These are phyloP conservation scores for Leccinum olivaceopallidum DNA, from an alignment of 768 basidiomycete genomes.

Conservation along the genomic window DNA sequence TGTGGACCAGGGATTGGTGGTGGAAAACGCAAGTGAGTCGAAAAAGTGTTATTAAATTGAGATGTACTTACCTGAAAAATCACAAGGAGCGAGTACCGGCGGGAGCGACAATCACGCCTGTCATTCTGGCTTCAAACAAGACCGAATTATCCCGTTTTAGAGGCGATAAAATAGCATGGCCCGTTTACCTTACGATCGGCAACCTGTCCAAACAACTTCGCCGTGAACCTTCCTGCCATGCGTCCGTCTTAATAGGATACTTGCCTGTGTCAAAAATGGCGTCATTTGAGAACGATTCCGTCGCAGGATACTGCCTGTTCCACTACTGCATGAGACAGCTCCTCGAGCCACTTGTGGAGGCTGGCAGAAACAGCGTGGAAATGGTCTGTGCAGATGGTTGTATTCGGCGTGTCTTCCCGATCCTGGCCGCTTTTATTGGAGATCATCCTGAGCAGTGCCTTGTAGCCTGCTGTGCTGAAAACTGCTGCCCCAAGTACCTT, in stretches of 20 bases:
- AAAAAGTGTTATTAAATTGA: neutral
- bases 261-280: too few species aligned
- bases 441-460: neutral
- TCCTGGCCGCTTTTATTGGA: neutral
- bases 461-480: neutral
- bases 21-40: neutral
- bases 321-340: too few species aligned
- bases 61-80: neutral
- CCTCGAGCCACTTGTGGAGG: neutral
- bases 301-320: too few species aligned
- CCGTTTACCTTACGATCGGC: too few species aligned
- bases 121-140: too few species aligned
- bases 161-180: too few species aligned
- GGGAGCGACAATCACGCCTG: too few species aligned
- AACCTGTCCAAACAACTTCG: too few species aligned
- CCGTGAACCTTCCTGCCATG: too few species aligned
- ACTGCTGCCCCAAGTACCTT: neutral
- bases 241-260: too few species aligned
- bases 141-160: too few species aligned
- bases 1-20: slow-evolving; percentile 1
- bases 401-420: neutral
- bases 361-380: neutral
- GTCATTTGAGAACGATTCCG: too few species aligned
- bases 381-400: neutral
- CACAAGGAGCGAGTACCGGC: neutral